Evolutionary conservation across 1,284 basidiomycete species (phyloP).

Genomic region (Malassezia sympodialis): DNA sequence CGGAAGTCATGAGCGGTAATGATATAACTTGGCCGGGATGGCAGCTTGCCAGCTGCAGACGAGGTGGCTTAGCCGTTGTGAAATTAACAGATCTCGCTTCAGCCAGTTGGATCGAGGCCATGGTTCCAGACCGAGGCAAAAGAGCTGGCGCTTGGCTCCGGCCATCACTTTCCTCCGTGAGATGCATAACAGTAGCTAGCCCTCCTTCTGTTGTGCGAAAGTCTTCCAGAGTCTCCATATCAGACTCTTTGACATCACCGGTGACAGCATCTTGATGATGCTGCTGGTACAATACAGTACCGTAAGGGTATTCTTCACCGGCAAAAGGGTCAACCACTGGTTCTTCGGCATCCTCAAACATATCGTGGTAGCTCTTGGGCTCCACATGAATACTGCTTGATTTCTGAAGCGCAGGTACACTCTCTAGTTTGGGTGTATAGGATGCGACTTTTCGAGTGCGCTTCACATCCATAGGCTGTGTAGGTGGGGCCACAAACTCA

Average conservation of each 20-base stretch:
- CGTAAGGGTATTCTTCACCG: constrained; percentile 14
- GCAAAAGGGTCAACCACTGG: constrained; percentile 12
- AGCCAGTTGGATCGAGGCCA: constrained; percentile 15
- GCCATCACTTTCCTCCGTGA: background rate
- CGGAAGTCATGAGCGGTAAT: constrained; percentile 9
- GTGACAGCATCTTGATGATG: background rate
- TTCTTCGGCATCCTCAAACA: constrained; percentile 19
- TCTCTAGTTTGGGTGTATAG: background rate
- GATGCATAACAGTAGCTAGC: background rate
- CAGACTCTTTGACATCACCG: background rate
- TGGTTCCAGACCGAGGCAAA: constrained; percentile 3
- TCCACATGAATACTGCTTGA: background rate
- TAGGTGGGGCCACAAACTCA: background rate
- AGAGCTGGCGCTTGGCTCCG: background rate
- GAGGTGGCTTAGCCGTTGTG: constrained; percentile 9
- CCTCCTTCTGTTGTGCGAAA: constrained; percentile 12
- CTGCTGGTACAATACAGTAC: constrained; percentile 10
- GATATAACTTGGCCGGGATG: constrained; percentile 4
- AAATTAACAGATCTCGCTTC: constrained; percentile 10
- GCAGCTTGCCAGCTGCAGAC: constrained; percentile 15
- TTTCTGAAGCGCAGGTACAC: background rate
- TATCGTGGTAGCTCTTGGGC: constrained; percentile 1
- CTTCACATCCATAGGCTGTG: background rate
- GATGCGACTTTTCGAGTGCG: background rate
- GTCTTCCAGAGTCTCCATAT: background rate